phyloP scores from a whole-genome alignment of 2,329 filamentous ascomycete genomes.

The Phyllosticta capitalensis region DNA sequence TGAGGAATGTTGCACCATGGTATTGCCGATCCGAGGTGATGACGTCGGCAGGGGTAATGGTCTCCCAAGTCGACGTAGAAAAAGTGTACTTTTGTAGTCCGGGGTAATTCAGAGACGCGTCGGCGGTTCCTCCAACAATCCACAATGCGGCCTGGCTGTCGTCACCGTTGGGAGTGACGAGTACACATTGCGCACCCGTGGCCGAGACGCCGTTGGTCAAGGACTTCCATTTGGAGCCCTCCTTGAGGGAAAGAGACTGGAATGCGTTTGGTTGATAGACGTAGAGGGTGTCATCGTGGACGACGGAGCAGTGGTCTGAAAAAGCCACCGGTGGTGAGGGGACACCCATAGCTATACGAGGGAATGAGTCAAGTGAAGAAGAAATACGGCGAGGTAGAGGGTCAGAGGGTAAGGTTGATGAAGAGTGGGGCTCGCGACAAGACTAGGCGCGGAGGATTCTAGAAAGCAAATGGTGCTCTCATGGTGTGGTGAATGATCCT shows the following conservation, averaged over 20 bases:
- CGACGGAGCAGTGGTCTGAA: conserved; percentile 69
- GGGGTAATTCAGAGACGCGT: conserved; percentile 43
- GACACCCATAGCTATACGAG: conserved; percentile 50
- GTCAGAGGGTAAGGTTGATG: not conserved
- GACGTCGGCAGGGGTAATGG: conserved; percentile 38
- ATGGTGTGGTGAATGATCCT: conserved; percentile 2
- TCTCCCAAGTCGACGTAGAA: conserved; percentile 48
- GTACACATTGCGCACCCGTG: conserved; percentile 67
- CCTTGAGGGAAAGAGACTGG: conserved; percentile 58
- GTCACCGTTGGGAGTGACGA: conserved; percentile 51
- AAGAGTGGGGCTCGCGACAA: not conserved
- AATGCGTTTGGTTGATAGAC: conserved; percentile 69
- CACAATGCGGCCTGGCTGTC: conserved; percentile 57
- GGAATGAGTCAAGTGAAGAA: not conserved
- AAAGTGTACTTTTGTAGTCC: conserved; percentile 67
- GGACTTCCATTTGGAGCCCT: conserved; percentile 62
- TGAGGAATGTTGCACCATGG: conserved; percentile 69
- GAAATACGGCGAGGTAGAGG: not conserved
- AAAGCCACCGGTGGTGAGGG: conserved; percentile 62
- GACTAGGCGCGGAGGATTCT: not conserved
- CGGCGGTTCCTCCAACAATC: conserved; percentile 60
- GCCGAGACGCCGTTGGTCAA: conserved; percentile 60
- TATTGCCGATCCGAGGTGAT: conserved; percentile 57
- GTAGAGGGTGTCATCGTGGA: conserved; percentile 76
- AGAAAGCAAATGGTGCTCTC: conserved; percentile 5